Percentiles rank a stretch among this genome's conserved stretches.
phyloP scores from a whole-genome alignment of 768 basidiomycete genomes.

The Macrolepiota albuminosa region DNA sequence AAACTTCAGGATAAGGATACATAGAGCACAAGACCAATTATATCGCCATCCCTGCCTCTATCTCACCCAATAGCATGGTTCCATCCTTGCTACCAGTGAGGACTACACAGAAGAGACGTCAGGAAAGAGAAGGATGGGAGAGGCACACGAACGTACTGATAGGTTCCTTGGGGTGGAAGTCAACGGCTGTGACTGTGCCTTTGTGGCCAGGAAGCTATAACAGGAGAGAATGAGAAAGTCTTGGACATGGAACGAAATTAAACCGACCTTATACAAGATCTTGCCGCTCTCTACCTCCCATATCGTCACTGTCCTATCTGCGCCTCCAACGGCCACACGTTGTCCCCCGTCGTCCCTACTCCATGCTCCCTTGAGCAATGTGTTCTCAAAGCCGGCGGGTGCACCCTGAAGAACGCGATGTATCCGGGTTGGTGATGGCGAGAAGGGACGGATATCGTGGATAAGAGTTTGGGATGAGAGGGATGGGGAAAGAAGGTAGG shows the following conservation, averaged over 20 bases:
- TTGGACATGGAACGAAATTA: not conserved
- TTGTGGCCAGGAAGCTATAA: constrained; percentile 88
- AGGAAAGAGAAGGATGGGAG: not conserved
- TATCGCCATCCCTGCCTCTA: constrained; percentile 58
- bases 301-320: constrained; percentile 80
- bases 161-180: constrained; percentile 94
- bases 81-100: constrained; percentile 91
- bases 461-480: constrained; percentile 87
- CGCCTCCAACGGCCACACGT: constrained; percentile 84
- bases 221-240: not conserved
- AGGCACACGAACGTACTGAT: constrained; percentile 58
- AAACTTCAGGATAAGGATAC: not conserved
- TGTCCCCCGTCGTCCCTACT: constrained; percentile 78
- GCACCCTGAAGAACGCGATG: constrained; percentile 80
- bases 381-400: constrained; percentile 92
- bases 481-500: constrained; percentile 85
- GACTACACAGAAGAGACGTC: constrained; percentile 39
- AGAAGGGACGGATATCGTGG: constrained; percentile 93
- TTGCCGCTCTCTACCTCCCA: constrained; percentile 82
- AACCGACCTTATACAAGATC: constrained; percentile 70
- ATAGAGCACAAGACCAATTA: constrained; percentile 19
- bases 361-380: constrained; percentile 83
- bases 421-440: constrained; percentile 73
- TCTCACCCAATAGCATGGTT: constrained; percentile 88
- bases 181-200: constrained; percentile 92